These are phyloP conservation scores for Cordyceps farinosa DNA, from an alignment of 2,329 filamentous ascomycete genomes.

Conservation along the genomic window DNA sequence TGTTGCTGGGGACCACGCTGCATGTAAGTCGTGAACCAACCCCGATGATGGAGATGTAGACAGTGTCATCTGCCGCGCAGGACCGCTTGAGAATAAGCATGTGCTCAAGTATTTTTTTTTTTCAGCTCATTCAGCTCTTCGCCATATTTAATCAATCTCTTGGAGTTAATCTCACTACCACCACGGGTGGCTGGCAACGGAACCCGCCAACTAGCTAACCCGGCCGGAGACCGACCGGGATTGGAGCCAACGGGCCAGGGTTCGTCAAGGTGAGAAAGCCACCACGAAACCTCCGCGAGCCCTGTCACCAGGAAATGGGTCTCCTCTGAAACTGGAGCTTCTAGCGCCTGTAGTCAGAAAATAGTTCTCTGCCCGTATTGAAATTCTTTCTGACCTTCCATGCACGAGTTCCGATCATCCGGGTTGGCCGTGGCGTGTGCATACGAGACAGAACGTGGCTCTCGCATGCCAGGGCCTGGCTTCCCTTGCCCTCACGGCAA, in stretches of 20 bases:
- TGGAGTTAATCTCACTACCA: background rate
- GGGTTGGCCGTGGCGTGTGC: background rate
- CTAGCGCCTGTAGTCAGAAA: slow-evolving; percentile 15
- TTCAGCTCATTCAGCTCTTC: too few relatives aligned
- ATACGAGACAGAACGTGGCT: background rate
- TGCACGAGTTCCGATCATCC: slow-evolving; percentile 9
- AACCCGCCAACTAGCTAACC: background rate
- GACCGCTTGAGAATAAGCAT: too few relatives aligned
- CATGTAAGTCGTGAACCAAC: background rate
- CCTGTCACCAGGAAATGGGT: slow-evolving; percentile 2
- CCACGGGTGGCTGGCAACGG: background rate
- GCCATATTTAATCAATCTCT: background rate
- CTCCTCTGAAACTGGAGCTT: background rate
- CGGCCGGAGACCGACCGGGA: slow-evolving; percentile 7
- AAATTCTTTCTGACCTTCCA: slow-evolving; percentile 1
- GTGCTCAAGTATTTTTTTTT: too few relatives aligned
- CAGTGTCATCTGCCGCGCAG: background rate
- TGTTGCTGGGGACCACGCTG: background rate
- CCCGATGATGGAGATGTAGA: background rate
- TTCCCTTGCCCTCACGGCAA: background rate
- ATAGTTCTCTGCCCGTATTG: background rate
- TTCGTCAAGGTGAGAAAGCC: background rate
- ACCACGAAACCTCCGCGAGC: background rate
- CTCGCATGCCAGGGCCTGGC: background rate
- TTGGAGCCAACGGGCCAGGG: background rate